Conservation (phyloP, 176 grass and related monocot genomes). For the Thinopyrum elongatum region DNA sequence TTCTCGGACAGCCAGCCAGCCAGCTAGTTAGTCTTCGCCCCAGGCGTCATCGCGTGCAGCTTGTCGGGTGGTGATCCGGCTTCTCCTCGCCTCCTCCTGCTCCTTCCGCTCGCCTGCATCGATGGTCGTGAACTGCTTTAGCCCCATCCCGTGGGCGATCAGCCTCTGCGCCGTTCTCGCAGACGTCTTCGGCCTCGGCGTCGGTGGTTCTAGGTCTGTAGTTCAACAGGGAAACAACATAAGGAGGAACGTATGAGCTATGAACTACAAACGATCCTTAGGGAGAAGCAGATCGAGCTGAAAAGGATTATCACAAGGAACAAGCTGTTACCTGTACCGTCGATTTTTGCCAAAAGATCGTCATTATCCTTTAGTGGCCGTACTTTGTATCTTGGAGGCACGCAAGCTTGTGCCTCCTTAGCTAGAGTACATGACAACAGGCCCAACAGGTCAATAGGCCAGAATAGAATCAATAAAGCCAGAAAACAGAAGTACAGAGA, state of each 20-base stretch:
- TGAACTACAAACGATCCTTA: background rate
- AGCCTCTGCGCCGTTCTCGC: slow-evolving; percentile 74
- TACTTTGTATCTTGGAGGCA: slow-evolving; percentile 60
- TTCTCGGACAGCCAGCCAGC: background rate
- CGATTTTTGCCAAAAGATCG: slow-evolving; percentile 57
- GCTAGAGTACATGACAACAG: slow-evolving; percentile 45
- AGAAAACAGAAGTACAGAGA: background rate
- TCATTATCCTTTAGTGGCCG: slow-evolving; percentile 57
- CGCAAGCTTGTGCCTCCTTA: slow-evolving; percentile 52
- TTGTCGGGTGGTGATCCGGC: slow-evolving; percentile 56
- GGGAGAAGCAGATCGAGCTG: background rate
- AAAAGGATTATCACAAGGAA: slow-evolving; percentile 7
- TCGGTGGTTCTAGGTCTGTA: slow-evolving; percentile 86
- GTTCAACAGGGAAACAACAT: background rate
- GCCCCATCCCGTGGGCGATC: slow-evolving; percentile 80
- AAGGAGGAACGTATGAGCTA: background rate
- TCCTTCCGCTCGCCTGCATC: slow-evolving; percentile 54
- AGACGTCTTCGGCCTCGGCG: slow-evolving; percentile 77
- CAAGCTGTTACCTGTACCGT: slow-evolving; percentile 49
- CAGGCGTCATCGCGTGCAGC: slow-evolving; percentile 71
- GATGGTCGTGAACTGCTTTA: slow-evolving; percentile 49
- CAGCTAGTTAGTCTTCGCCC: slow-evolving; percentile 50
- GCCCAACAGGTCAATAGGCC: background rate
- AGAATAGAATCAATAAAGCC: slow-evolving; percentile 11
- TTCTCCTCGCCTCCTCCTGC: slow-evolving; percentile 77